phyloP scores from a whole-genome alignment of 2,329 filamentous ascomycete genomes.

The Penicillium occitanis region DNA sequence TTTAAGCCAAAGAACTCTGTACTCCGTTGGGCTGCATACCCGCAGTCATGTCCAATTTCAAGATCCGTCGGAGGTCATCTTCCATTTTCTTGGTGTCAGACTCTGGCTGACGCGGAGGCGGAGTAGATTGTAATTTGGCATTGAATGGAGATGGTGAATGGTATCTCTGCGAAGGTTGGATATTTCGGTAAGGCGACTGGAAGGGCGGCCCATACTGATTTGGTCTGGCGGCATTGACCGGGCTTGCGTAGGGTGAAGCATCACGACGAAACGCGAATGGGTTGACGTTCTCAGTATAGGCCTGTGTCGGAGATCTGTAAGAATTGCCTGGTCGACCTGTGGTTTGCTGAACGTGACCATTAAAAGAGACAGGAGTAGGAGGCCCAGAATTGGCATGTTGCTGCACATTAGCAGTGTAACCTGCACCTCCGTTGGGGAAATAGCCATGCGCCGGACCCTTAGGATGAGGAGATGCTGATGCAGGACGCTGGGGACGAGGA shows the following conservation, averaged over 20 bases:
- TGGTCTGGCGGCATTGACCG: neutral
- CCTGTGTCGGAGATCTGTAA: slow-evolving; percentile 27
- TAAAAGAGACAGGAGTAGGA: slow-evolving; percentile 26
- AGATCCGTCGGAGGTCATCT: slow-evolving; percentile 49
- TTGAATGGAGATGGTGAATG: slow-evolving; percentile 29
- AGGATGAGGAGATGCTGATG: slow-evolving; percentile 33
- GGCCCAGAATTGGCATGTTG: slow-evolving; percentile 38
- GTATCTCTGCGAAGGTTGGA: slow-evolving; percentile 24
- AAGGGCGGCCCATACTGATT: slow-evolving; percentile 16
- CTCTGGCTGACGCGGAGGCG: slow-evolving; percentile 25
- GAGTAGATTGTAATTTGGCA: slow-evolving; percentile 27
- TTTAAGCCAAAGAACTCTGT: slow-evolving; percentile 37
- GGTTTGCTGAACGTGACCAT: slow-evolving; percentile 18
- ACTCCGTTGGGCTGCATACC: slow-evolving; percentile 33
- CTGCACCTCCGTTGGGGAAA: neutral
- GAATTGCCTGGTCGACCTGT: slow-evolving; percentile 24
- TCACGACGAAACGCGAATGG: slow-evolving; percentile 37
- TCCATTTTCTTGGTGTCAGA: slow-evolving; percentile 48
- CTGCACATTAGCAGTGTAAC: slow-evolving; percentile 24
- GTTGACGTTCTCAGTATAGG: slow-evolving; percentile 28
- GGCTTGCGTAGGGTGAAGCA: slow-evolving; percentile 25
- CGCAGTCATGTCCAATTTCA: slow-evolving; percentile 44
- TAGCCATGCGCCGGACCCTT: neutral
- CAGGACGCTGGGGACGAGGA: slow-evolving; percentile 39
- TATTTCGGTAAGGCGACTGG: slow-evolving; percentile 26